These are phyloP conservation scores for Cavenderia fasciculata DNA, from an alignment of 78 protist species.

Conservation along the genomic window DNA sequence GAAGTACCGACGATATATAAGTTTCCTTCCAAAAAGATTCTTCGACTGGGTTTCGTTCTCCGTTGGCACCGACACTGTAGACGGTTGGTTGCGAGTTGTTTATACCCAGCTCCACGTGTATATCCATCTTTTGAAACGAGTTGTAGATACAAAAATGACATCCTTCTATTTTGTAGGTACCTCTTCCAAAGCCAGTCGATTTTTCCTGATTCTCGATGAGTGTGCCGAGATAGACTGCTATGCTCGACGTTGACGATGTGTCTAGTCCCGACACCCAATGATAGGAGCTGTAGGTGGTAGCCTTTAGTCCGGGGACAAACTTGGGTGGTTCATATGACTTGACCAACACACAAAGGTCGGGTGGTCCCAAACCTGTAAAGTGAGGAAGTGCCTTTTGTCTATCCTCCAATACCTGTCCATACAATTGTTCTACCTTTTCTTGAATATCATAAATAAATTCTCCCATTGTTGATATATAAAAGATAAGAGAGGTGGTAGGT, in stretches of 20 bases:
- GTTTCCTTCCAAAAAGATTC: constrained; percentile 62
- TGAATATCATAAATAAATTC: constrained; percentile 60
- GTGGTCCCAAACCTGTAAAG: constrained; percentile 70
- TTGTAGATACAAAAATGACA: constrained; percentile 44
- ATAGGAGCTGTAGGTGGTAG: constrained; percentile 29
- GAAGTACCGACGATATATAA: constrained; percentile 21
- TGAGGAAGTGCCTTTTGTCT: constrained; percentile 28
- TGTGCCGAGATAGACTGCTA: constrained; percentile 54
- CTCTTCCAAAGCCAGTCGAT: constrained; percentile 69
- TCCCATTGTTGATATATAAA: constrained; percentile 19
- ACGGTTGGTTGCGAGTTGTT: constrained; percentile 29
- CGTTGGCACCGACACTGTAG: constrained; percentile 15
- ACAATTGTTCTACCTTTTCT: constrained; percentile 47
- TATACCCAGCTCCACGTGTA: constrained; percentile 44
- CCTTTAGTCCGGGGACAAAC: constrained; percentile 62
- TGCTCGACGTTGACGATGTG: constrained; percentile 34
- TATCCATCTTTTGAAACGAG: constrained; percentile 53
- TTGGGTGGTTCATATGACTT: constrained; percentile 73
- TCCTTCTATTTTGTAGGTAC: constrained; percentile 25
- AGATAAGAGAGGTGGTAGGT: background rate
- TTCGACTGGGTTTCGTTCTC: constrained; percentile 43
- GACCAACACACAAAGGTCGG: constrained; percentile 40
- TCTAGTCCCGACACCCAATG: constrained; percentile 51
- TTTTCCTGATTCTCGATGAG: constrained; percentile 53
- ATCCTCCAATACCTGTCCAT: constrained; percentile 9